Conservation (phyloP, 768 basidiomycete genomes). For the Pleurotus eryngii region DNA sequence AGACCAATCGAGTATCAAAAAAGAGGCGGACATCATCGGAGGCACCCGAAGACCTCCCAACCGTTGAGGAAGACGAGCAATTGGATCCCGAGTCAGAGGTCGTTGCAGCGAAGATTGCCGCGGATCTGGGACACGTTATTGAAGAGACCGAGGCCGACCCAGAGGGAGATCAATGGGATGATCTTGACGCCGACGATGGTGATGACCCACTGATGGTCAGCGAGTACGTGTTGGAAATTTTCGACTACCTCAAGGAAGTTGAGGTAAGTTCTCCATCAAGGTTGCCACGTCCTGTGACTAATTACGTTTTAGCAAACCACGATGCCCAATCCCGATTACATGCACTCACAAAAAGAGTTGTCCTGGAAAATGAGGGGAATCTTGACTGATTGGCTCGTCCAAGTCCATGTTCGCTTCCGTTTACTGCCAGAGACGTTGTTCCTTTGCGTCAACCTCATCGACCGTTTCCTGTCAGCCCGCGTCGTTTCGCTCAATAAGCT, state of each 20-base stretch:
- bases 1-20: conserved; percentile 61
- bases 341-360: conserved; percentile 90
- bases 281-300: not conserved
- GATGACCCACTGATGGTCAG: conserved; percentile 97
- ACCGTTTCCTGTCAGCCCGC: conserved; percentile 75
- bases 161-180: conserved; percentile 73
- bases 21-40: conserved; percentile 73
- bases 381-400: conserved; percentile 94
- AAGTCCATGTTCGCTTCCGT: conserved; percentile 90
- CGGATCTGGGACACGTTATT: conserved; percentile 48
- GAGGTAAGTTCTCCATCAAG: conserved; percentile 59
- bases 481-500: conserved; percentile 87
- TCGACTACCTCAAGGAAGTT: conserved; percentile 83
- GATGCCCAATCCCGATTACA: conserved; percentile 92
- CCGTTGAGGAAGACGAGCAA: conserved; percentile 27
- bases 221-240: conserved; percentile 94
- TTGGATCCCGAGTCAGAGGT: conserved; percentile 40
- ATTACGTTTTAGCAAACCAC: conserved; percentile 52
- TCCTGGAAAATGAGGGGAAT: conserved; percentile 97
- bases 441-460: conserved; percentile 90
- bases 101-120: conserved; percentile 36
- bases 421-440: conserved; percentile 94
- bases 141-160: conserved; percentile 65
- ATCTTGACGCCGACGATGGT: conserved; percentile 87
- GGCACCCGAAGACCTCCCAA: conserved; percentile 45